Base-by-base conservation (phyloP, 257 asterid species). In the Capsicum baccatum region DNA sequence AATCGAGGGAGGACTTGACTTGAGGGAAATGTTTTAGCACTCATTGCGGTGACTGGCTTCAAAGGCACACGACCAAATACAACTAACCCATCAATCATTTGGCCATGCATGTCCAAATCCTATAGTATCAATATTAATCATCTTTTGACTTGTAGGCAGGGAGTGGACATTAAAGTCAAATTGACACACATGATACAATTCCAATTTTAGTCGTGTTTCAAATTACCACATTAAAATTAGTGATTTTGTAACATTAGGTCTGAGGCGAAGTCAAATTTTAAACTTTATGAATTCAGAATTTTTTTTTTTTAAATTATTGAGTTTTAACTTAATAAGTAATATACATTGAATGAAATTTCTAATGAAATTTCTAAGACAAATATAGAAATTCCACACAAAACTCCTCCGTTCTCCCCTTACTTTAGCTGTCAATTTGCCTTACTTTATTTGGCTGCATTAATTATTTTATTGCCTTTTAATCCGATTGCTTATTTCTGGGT, bases 21-120 rank as follows among this genome's bases (percentile, higher is more conserved):
- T 42, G 33, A 1, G 17, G 6, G 42, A 9, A 42, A 70, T 37
- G 76, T 78, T 79, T 70, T 85, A 37, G 82, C 84, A 81, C 83
- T 62, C 35, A 73, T 26, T 83, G 76, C 48, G 79, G 83, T 90
- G 89, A 83, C 90, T 83, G 33, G 76, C 88, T 84, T 67, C 59
- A 67, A 83, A 59, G 83, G 56, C 76, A 16, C 62, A 60, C 68
- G 88, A 83, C 88, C 86, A 85, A 63, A 79, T 83, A 54, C 83
- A 79, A 55, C 84, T 55, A 68, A 79, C 35, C 87, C 83, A 35
- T 60, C 74, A 79, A 58, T 74, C 52, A 70, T 71, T 73, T 82
- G 81, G 8, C 39, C 76, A 68, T 26, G 8, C 90, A 56, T 69
- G 83, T 80, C 83, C 39, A 67, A 78, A 66, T 63, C 71, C 52